Base-by-base conservation (phyloP, 441 rosid species). In the Populus hybrid region DNA sequence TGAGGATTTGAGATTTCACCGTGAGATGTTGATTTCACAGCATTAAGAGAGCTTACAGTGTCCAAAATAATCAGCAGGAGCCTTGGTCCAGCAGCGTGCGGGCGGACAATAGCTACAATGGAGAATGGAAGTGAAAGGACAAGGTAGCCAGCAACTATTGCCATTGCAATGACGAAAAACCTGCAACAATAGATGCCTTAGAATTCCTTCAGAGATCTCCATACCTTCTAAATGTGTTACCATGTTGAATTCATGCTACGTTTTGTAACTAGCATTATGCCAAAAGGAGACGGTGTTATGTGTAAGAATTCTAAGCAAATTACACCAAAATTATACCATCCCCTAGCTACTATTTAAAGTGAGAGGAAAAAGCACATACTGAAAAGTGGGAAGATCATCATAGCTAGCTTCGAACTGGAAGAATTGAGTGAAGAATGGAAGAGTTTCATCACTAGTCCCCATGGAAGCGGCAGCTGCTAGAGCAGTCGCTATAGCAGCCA, bases 381-480 rank as follows among this genome's bases (percentile, higher is more conserved):
- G 84, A 34, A 95, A 92, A 6, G 96, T 87, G 63, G 94, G 92
- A 18, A 92, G 81, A 80, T 89, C 94, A 35, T 93, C 91, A 26
- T 93, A 92, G 63, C 82, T 77, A 66, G 98, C 98, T 84, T 91
- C 82, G 75, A 93, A 91, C 86, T 92, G 99, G 83, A 91, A 87
- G 90, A 91, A 93, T 82, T 86, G 98, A 77, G 93, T 93, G 85
- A 92, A 92, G 85, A 95, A 92, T 20, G 97, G 97, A 30, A 92
- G 93, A n/a, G 90, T 85, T 61, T 93, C 89, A 10, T 90, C 84
- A 12, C 94, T 91, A 1, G 89, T 88, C 75, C 81, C 96, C 98
- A 92, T 95, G 81, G 90, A 74, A 21, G 88, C 78, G 11, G 97
- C 88, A 4, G 96, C 94, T 2, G 87, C 86, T 3, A 92, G 81